Evolutionary conservation across 768 basidiomycete species (phyloP).

Genomic region (Leccinum obscurum): DNA sequence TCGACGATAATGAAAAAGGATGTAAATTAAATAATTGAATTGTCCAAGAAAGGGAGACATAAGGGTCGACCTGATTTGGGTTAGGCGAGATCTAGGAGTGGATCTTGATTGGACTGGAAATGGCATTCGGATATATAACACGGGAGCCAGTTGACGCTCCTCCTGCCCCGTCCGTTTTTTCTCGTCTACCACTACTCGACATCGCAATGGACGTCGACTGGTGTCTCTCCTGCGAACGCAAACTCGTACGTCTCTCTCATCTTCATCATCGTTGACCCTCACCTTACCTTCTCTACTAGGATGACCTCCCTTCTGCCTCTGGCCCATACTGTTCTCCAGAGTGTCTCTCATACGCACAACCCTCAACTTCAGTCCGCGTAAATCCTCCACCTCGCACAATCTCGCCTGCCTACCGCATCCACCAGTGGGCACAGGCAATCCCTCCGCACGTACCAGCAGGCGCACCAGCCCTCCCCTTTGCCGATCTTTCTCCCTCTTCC

Average conservation of each 20-base stretch:
- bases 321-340: slow-evolving; percentile 58
- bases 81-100: slow-evolving; percentile 19
- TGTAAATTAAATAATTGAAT: slow-evolving; percentile 37
- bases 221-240: slow-evolving; percentile 66
- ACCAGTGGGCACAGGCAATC: slow-evolving; percentile 33
- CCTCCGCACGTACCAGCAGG: slow-evolving; percentile 34
- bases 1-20: slow-evolving; percentile 35
- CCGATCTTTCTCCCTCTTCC: slow-evolving; percentile 13
- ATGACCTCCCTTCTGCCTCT: slow-evolving; percentile 28
- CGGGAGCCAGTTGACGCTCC: slow-evolving; percentile 7
- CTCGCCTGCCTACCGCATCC: slow-evolving; percentile 21
- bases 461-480: slow-evolving; percentile 30
- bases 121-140: slow-evolving; percentile 33
- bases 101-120: slow-evolving; percentile 23
- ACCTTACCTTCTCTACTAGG: slow-evolving; percentile 16
- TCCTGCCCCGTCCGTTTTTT: slow-evolving; percentile 23
- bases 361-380: slow-evolving; percentile 28
- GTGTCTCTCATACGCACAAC: slow-evolving; percentile 38
- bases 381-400: background rate
- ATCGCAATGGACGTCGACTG: slow-evolving; percentile 63
- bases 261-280: background rate
- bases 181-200: background rate
- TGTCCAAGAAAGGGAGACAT: slow-evolving; percentile 13
- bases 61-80: slow-evolving; percentile 23
- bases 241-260: slow-evolving; percentile 44